Evolutionary conservation across 2,329 filamentous ascomycete genomes (phyloP).

Genomic region (Juglanconis sp.): DNA sequence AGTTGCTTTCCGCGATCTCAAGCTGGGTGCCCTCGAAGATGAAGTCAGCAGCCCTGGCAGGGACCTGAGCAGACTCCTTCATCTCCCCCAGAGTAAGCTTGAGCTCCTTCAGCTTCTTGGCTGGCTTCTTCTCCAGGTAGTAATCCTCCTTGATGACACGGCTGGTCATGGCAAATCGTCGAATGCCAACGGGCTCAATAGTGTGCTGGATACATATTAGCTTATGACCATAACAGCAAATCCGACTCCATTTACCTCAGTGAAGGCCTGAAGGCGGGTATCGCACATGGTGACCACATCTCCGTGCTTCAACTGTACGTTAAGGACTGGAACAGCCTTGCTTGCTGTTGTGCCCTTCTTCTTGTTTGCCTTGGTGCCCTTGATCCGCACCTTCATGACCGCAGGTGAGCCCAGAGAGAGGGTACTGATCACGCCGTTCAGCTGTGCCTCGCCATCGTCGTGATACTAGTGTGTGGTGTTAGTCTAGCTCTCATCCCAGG

Average conservation of each 20-base stretch:
- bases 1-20: not conserved
- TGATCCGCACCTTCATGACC: constrained; percentile 42
- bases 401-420: constrained; percentile 58
- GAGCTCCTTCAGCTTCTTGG: not conserved
- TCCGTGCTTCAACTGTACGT: constrained; percentile 53
- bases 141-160: constrained; percentile 8
- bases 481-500: no score
- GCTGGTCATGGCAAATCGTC: constrained; percentile 13
- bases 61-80: not conserved
- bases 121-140: not conserved
- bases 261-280: constrained; percentile 53
- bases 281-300: constrained; percentile 59
- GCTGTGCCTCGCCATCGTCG: constrained; percentile 62
- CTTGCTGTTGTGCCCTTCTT: not conserved
- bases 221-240: not conserved
- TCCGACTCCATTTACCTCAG: constrained; percentile 42
- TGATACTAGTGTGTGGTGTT: constrained; percentile 46
- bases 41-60: not conserved
- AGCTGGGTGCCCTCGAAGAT: not conserved
- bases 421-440: constrained; percentile 61
- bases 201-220: constrained; percentile 7
- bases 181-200: not conserved
- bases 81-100: not conserved
- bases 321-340: constrained; percentile 25
- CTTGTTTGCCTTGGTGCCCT: constrained; percentile 21